A percentile compares a stretch with the other conserved stretches of the same genome.
phyloP scores from a whole-genome alignment of 257 asterid species.

The Plantago elongata region DNA sequence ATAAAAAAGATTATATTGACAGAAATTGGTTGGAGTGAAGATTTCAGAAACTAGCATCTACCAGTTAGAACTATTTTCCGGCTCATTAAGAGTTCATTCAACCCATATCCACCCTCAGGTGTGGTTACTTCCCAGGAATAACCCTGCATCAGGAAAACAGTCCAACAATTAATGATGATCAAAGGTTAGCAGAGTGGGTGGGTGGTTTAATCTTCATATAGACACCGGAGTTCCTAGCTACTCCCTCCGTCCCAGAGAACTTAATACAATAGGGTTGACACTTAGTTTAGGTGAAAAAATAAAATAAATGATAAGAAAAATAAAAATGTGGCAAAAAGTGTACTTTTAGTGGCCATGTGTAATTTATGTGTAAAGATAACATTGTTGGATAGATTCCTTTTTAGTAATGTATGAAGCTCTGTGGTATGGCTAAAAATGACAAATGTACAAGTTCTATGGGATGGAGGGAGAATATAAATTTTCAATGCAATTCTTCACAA shows the following conservation, averaged over 20 bases:
- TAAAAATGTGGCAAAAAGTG: too few relatives aligned
- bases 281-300: too few relatives aligned
- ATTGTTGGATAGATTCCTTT: too few relatives aligned
- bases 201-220: background rate
- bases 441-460: too few relatives aligned
- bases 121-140: constrained; percentile 95
- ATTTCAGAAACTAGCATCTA: constrained; percentile 19
- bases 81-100: constrained; percentile 59
- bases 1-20: background rate
- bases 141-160: constrained; percentile 56
- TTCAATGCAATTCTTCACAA: background rate
- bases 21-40: constrained; percentile 1
- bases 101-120: constrained; percentile 92
- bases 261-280: too few relatives aligned
- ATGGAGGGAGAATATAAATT: background rate
- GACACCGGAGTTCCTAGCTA: background rate
- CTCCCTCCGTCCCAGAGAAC: too few relatives aligned
- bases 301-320: too few relatives aligned
- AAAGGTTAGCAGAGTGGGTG: background rate
- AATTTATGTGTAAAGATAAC: too few relatives aligned
- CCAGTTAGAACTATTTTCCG: constrained; percentile 75
- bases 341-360: too few relatives aligned
- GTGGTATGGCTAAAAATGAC: too few relatives aligned
- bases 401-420: too few relatives aligned
- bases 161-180: background rate